Percentiles rank a stretch among this genome's conserved stretches.
Conservation (phyloP, 2,329 filamentous ascomycete species). For the Colletotrichum plurivorum region DNA sequence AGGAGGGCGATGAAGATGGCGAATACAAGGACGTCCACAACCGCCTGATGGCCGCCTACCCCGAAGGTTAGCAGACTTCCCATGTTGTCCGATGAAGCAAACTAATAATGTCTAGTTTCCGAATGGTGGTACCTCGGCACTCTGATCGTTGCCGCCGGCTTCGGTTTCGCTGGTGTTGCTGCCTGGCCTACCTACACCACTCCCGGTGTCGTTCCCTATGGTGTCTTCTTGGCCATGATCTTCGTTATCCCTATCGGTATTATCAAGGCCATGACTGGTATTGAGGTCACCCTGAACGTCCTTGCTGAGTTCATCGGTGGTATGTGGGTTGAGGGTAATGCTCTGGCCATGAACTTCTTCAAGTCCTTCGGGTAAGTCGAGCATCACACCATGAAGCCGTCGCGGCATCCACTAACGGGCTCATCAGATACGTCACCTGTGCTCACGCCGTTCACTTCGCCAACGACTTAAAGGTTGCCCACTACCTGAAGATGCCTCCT, state of each 20-base stretch:
- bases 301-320: conserved; percentile 65
- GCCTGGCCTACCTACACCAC: conserved; percentile 59
- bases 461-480: conserved; percentile 63
- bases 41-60: conserved; percentile 50
- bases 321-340: conserved; percentile 57
- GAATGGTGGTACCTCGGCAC: conserved; percentile 59
- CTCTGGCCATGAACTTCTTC: conserved; percentile 63
- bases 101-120: conserved; percentile 46
- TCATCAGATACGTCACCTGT: conserved; percentile 57
- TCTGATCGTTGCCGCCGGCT: conserved; percentile 51
- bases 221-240: conserved; percentile 56
- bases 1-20: conserved; percentile 51
- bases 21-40: conserved; percentile 52
- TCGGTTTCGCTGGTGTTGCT: conserved; percentile 54
- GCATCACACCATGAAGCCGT: conserved; percentile 14
- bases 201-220: conserved; percentile 57
- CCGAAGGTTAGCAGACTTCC: conserved; percentile 41
- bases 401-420: conserved; percentile 16
- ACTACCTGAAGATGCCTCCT: conserved; percentile 74
- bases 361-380: conserved; percentile 49
- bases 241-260: conserved; percentile 63
- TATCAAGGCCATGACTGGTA: conserved; percentile 59
- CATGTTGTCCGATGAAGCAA: no score
- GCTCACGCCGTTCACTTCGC: conserved; percentile 67
- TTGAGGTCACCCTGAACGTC: conserved; percentile 59